Evolutionary conservation across 495 filamentous ascomycete genomes (phyloP), one percentile per base, ranked within the genome.

Genomic region (Talaromyces liani): DNA sequence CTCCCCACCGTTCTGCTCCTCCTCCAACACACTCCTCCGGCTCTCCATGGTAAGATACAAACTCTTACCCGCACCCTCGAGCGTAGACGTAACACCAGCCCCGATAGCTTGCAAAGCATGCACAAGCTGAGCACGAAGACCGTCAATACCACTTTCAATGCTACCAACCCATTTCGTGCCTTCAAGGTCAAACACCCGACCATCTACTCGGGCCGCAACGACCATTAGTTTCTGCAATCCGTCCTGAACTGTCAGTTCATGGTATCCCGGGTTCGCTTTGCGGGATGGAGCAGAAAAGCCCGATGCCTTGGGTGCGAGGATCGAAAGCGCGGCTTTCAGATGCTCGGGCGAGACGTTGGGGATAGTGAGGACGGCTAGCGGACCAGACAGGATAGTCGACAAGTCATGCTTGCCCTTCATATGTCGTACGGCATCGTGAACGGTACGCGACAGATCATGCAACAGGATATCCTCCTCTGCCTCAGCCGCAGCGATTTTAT

Each of bases 211-310:
- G 18, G 92, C 92, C 62, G 91, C 95, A 51, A 98, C 75, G 36
- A 98, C 68, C 72, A 95, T 76, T 63, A 98, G 74, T 76, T 98
- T 98, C 73, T 89, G 85, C 69, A 98, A 70, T 47, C 91, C 95
- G 58, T 73, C 81, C 77, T 96, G 91, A 47, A 91, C 87, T 12
- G 80, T 72, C 2, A 83, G 75, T 58, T 97, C 93, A 75, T 93
- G 81, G 75, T 93, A 93, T 2, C 85, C 87, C 0, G 92, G 91
- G 69, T 86, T 91, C 61, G 83, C 85, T 70, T 84, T 85, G 55
- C 89, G 80, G 29, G 83, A 86, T 6, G 92, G 95, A 1, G 87
- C 85, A 1, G 92, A 86, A 75, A 96, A 98, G 2, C 83, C 79
- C 1, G 84, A 80, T 3, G 83, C 74, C 64, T 83, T 87, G 1